phyloP scores from a whole-genome alignment of 2,329 filamentous ascomycete genomes.

The Cercospora brassicicola region DNA sequence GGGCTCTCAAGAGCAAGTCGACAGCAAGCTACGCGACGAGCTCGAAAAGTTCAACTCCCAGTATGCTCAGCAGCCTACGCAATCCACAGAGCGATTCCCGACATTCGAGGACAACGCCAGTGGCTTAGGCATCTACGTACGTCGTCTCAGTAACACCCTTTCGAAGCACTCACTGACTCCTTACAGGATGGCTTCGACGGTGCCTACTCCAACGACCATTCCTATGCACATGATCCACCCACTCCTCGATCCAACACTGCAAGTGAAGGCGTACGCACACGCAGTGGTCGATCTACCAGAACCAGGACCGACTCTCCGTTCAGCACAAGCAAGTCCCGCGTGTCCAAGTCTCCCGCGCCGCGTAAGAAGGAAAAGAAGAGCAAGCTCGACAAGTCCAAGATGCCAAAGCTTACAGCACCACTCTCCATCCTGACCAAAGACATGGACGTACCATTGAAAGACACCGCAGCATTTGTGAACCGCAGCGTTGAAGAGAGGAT shows the following conservation, averaged over 20 bases:
- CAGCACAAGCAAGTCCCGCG: conserved; percentile 36
- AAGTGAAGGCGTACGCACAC: conserved; percentile 44
- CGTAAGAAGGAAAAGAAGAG: conserved; percentile 47
- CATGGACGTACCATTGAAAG: conserved; percentile 63
- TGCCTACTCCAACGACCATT: conserved; percentile 30
- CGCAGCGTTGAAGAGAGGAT: conserved; percentile 66
- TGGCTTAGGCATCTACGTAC: conserved; percentile 37
- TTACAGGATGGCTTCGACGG: conserved; percentile 32
- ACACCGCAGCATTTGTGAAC: conserved; percentile 80
- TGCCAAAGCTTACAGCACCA: conserved; percentile 62
- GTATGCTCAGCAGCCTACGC: conserved; percentile 31
- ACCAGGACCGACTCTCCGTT: conserved; percentile 40
- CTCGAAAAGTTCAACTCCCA: conserved; percentile 46
- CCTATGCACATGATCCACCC: conserved; percentile 41
- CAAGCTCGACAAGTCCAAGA: conserved; percentile 48
- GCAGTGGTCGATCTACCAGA: conserved; percentile 42
- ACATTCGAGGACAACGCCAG: conserved; percentile 37
- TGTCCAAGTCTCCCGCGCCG: conserved; percentile 38
- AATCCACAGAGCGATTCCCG: conserved; percentile 37
- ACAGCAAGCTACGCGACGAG: conserved; percentile 42
- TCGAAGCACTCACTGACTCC: conserved; percentile 24
- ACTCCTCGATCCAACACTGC: conserved; percentile 46
- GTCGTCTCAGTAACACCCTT: conserved; percentile 15
- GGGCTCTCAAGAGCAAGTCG: conserved; percentile 29
- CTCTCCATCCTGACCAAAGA: conserved; percentile 70